Evolutionary conservation across 2,329 filamentous ascomycete genomes (phyloP), one percentile per base, ranked within the genome.

Genomic region (Herpotrichia juniperi): DNA sequence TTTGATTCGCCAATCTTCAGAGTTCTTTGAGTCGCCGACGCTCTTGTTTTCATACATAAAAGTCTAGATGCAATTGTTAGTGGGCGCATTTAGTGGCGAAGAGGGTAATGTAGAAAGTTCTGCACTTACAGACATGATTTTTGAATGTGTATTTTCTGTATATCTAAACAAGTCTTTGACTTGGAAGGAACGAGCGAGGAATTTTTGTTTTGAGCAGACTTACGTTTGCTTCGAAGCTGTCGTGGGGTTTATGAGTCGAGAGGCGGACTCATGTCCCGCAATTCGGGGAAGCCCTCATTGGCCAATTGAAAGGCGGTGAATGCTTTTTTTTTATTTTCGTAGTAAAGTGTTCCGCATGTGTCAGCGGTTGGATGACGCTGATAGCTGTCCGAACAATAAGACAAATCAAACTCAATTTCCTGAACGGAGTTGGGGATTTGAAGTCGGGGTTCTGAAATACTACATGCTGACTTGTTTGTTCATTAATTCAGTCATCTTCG

Each of bases 1-100:
- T 57, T 89, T 88, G 58, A 81, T 81, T 54, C 79, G 77, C 76
- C 77, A 81, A 56, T 81, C 79, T 64, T 81, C 79, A 4, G 76
- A 77, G 64, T 74, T 78, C 50, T 74, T 65, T 47, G 75, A 74
- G 68, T 81, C 76, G 64, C 79, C 79, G 40, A 81, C 78, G 31
- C 74, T 71, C 61, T 76, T 74, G 69, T 81, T 81, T 58, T 76
- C 75, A 56, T n/a, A n/a, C n/a, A 79, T 74, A 74, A 75, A 79
- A 76, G 80, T 80, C 78, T 81, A 53, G 34, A 44, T 42, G 31
- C 28, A 53, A 22, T 25, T 26, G 57, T 68, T 56, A 67, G 60
- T 53, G 28, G n/a, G 21, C 24, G 44, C 40, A 47, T 43, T 45
- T 49, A 24, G 53, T 54, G 52, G 59, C 56, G 50, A 49, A 37